Conservation (phyloP, 441 rosid genomes). For the Croton setiger region DNA sequence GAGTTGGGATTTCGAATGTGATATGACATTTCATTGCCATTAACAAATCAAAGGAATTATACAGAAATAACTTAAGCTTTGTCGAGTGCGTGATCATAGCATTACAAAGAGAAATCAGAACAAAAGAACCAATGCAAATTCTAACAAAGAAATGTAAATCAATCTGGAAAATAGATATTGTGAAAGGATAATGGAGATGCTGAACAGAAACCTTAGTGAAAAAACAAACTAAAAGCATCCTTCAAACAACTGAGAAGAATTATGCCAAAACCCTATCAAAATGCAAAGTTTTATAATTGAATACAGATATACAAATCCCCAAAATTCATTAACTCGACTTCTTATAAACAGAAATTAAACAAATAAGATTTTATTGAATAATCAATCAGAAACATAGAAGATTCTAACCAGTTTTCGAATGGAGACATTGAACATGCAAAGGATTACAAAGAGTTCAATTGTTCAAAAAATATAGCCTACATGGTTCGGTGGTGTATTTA, state of each 20-base stretch:
- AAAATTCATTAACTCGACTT: not conserved
- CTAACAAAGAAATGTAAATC: not conserved
- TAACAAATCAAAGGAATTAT: not conserved
- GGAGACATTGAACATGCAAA: not conserved
- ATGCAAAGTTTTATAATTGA: too few species aligned
- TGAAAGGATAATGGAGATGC: not conserved
- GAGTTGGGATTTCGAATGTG: not conserved
- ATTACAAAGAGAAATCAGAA: slow-evolving; percentile 6
- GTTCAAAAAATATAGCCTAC: not conserved
- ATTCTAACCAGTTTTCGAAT: not conserved
- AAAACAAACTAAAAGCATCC: not conserved
- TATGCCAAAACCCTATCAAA: not conserved
- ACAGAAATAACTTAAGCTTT: slow-evolving; percentile 11
- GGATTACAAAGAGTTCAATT: not conserved
- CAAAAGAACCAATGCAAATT: not conserved
- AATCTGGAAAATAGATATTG: not conserved
- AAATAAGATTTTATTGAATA: not conserved
- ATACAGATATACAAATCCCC: too few species aligned
- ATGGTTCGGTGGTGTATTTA: not conserved
- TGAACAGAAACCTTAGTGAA: not conserved
- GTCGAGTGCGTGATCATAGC: not conserved
- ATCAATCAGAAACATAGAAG: not conserved
- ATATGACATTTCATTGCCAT: too few species aligned
- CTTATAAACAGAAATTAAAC: not conserved
- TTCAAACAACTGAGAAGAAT: not conserved